phyloP scores from a whole-genome alignment of 2,329 filamentous ascomycete species.

The Tolypocladium album region DNA sequence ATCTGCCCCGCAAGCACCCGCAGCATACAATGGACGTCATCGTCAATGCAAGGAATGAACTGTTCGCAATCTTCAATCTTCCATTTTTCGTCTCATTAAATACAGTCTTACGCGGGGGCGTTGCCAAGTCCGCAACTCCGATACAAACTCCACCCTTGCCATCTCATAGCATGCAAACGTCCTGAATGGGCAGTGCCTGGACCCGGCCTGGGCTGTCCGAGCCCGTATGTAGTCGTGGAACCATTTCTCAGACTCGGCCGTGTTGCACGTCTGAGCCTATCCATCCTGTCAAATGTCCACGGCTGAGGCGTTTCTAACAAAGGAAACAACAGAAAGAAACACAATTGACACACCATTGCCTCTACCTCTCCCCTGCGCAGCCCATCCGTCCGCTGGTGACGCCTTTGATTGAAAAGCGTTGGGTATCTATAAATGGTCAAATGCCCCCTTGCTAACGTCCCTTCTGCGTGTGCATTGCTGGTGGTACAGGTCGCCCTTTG shows the following conservation, averaged over 20 bases:
- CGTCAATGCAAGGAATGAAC: not conserved
- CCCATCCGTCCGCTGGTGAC: conserved; percentile 3
- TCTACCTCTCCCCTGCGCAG: conserved; percentile 3
- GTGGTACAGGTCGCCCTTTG: conserved; percentile 10
- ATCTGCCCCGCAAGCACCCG: not conserved
- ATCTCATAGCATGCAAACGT: not conserved
- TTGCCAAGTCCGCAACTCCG: not conserved
- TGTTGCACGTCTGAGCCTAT: not conserved
- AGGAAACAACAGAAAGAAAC: not conserved
- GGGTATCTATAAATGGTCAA: conserved; percentile 26
- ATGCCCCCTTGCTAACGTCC: not conserved
- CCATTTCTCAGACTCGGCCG: not conserved
- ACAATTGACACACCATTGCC: conserved; percentile 1
- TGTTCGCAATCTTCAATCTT: not conserved
- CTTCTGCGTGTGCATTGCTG: conserved; percentile 6
- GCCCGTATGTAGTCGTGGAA: not conserved
- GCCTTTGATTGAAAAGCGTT: conserved; percentile 9
- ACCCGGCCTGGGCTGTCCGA: not conserved
- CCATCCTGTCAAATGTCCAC: not conserved
- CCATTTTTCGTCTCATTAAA: not conserved
- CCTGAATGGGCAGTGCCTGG: not conserved
- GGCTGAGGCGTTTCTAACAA: not conserved
- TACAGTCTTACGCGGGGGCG: not conserved
- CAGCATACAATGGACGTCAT: not conserved
- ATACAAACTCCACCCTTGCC: not conserved